Evolutionary conservation across 1,284 basidiomycete genomes (phyloP).

Genomic region (Grifola frondosa): DNA sequence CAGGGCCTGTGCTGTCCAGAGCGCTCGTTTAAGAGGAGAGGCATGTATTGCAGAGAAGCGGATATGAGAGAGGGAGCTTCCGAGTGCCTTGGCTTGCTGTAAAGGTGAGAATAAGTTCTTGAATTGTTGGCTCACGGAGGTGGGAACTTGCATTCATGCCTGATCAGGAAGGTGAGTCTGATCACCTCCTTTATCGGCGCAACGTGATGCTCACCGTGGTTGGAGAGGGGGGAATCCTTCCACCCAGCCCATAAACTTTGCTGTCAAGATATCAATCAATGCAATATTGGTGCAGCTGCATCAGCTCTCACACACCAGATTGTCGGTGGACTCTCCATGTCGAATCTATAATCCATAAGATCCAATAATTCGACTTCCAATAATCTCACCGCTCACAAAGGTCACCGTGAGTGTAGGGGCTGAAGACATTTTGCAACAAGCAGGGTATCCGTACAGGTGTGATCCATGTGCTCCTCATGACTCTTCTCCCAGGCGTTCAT

Average conservation of each 20-base stretch:
- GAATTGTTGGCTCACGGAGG: not conserved
- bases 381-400: constrained; percentile 21
- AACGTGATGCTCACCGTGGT: constrained; percentile 60
- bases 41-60: constrained; percentile 72
- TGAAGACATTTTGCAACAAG: no score
- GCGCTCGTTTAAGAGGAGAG: constrained; percentile 79
- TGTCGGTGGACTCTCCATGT: constrained; percentile 80
- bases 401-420: constrained; percentile 25
- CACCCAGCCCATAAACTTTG: constrained; percentile 78
- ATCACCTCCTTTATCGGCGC: no score
- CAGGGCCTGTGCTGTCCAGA: constrained; percentile 67
- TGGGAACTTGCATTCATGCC: constrained; percentile 59
- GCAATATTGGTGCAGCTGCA: not conserved
- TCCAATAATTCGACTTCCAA: not conserved
- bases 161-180: constrained; percentile 25
- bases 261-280: no score
- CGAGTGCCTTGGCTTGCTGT: constrained; percentile 84
- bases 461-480: no score
- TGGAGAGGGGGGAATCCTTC: constrained; percentile 79
- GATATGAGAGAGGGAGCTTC: constrained; percentile 56
- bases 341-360: constrained; percentile 41
- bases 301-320: constrained; percentile 41
- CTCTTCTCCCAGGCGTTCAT: not conserved
- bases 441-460: no score
- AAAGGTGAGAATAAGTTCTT: constrained; percentile 1